Base-by-base conservation (phyloP, 441 rosid species). In the Gossypium laxum region DNA sequence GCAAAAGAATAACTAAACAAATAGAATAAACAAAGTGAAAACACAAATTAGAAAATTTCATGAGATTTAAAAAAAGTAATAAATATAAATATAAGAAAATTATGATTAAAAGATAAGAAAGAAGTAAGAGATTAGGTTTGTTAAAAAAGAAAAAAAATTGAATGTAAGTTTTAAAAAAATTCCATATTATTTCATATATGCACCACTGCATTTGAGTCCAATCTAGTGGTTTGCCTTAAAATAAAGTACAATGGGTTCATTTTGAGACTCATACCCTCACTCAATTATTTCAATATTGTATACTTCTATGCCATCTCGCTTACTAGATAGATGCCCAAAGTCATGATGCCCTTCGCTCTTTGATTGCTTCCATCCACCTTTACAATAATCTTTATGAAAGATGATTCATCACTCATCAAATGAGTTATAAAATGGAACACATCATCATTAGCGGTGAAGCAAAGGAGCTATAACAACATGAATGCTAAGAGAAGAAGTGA, bases 181-280 rank as follows among this genome's bases (percentile, higher is more conserved):
- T 5, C 8, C 38, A 32, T 32, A 32, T 32, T 88, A 93, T 70
- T 91, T 93, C 75, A 93, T 67, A 80, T 93, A 93, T 38, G 98
- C 93, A 76, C 98, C 97, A 54, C 97, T 97, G 59, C 97, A 91
- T 85, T 93, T 97, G 30, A 93, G 95, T 34, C 98, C 96, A 41
- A 86, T 83, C 71, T 91, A 97, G 71, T 87, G 81, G 38, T 97
- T 96, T 72, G 85, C 85, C 82, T 93, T 97, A 74, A 85, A 91
- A 22, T 93, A 97, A 60, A 93, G 89, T 65, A 85, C 93, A 54
- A 85, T 54, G 7, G 93, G 89, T 15, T 87, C 93, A 22, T 90
- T 95, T 85, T 87, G 11, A 90, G 95, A 84, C 69, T 82, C 19
- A 72, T 85, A 11, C 82, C 83, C 79, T 85, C 80, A 47, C 82